Percentiles rank a stretch among this genome's conserved stretches.
Conservation (phyloP, 2,329 filamentous ascomycete species). For the Pseudodiploospora longispora region DNA sequence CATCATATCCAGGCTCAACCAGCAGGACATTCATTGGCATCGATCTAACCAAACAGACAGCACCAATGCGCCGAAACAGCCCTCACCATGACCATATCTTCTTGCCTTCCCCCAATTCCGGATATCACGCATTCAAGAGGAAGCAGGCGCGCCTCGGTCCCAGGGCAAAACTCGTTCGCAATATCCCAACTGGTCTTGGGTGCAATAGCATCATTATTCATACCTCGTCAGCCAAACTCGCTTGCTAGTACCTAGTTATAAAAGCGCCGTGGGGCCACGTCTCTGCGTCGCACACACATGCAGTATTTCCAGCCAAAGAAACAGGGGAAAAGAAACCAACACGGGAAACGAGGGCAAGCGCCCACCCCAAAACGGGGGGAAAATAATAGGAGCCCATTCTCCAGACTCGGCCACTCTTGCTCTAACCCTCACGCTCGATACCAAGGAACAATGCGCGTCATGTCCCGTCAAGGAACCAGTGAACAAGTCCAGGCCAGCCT, state of each 20-base stretch:
- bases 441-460: conserved; percentile 2
- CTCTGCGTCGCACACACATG: conserved; percentile 3
- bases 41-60: too few relatives aligned
- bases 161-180: too few relatives aligned
- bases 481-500: conserved; percentile 1
- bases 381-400: neutral
- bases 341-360: conserved; percentile 6
- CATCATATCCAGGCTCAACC: too few relatives aligned
- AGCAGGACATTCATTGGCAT: too few relatives aligned
- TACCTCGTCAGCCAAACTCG: conserved; percentile 10
- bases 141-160: too few relatives aligned
- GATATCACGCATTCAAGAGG: too few relatives aligned
- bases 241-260: conserved; percentile 6
- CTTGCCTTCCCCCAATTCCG: too few relatives aligned
- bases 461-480: conserved; percentile 2
- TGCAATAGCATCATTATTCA: conserved; percentile 8
- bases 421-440: conserved; percentile 8
- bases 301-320: conserved; percentile 7
- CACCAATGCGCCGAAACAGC: too few relatives aligned
- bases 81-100: too few relatives aligned
- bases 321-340: conserved; percentile 5
- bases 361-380: neutral
- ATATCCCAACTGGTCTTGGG: neutral
- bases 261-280: conserved; percentile 4
- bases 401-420: conserved; percentile 5